Evolutionary conservation across 179 eudicot species (phyloP).

Genomic region (Silene noctiflora): DNA sequence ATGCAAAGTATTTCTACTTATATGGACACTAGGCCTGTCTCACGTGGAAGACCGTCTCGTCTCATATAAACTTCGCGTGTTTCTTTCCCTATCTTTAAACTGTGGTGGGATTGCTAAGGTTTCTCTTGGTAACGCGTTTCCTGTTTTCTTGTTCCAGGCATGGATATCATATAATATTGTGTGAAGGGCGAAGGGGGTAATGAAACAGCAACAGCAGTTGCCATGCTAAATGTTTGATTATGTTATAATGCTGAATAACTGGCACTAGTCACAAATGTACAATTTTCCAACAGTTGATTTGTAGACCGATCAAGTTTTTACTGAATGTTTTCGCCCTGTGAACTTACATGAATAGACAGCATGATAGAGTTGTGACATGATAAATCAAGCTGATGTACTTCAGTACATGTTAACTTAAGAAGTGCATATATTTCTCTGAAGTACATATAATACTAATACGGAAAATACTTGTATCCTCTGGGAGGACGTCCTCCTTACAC

Average conservation of each 20-base stretch:
- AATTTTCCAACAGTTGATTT: not conserved
- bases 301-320: too few relatives aligned
- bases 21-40: too few relatives aligned
- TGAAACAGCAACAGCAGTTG: not conserved
- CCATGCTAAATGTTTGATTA: not conserved
- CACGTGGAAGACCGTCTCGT: too few relatives aligned
- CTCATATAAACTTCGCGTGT: too few relatives aligned
- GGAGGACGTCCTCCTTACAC: too few relatives aligned
- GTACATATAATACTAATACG: too few relatives aligned
- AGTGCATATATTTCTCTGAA: too few relatives aligned
- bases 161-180: conserved; percentile 71
- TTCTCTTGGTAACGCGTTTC: conserved; percentile 8
- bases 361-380: conserved; percentile 3
- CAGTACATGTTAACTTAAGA: too few relatives aligned
- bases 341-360: conserved; percentile 7
- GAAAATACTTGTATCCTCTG: too few relatives aligned
- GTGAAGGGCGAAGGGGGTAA: conserved; percentile 76
- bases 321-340: not conserved
- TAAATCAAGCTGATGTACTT: not conserved
- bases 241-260: conserved; percentile 16
- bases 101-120: not conserved
- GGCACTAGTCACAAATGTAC: not conserved
- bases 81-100: too few relatives aligned
- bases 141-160: conserved; percentile 44
- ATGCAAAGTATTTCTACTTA: too few relatives aligned